Evolutionary conservation across 2,329 filamentous ascomycete genomes (phyloP).

Genomic region (Aschersonia sp.): DNA sequence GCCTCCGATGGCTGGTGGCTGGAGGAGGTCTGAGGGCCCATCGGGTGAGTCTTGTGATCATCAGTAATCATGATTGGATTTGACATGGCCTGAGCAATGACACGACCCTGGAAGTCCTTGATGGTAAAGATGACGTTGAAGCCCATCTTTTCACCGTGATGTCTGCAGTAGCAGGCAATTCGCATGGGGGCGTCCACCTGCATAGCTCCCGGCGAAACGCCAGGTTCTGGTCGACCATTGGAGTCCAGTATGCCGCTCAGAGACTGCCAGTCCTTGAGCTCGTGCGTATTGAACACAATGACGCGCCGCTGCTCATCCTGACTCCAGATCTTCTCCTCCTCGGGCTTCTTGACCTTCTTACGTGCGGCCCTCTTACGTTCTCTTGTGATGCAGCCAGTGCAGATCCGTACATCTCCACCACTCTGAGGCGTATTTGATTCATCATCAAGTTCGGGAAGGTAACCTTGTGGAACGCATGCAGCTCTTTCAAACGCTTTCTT

Average conservation of each 20-base stretch:
- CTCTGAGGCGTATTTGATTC: slow-evolving; percentile 64
- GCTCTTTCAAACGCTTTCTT: slow-evolving; percentile 52
- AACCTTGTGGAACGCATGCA: slow-evolving; percentile 22
- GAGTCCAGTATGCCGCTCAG: slow-evolving; percentile 34
- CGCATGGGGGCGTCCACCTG: slow-evolving; percentile 83
- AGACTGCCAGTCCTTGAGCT: slow-evolving; percentile 71
- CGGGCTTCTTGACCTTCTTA: slow-evolving; percentile 85
- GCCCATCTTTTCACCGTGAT: slow-evolving; percentile 84
- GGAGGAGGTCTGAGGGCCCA: slow-evolving; percentile 10
- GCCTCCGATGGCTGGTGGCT: slow-evolving; percentile 14
- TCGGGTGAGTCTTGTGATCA: slow-evolving; percentile 75
- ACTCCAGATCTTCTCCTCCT: slow-evolving; percentile 81
- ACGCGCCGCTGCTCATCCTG: slow-evolving; percentile 67
- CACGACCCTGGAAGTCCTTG: slow-evolving; percentile 61
- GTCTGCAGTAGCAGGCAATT: slow-evolving; percentile 92
- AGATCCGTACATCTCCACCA: slow-evolving; percentile 89
- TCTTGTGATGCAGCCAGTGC: slow-evolving; percentile 75
- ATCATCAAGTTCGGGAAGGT: slow-evolving; percentile 27
- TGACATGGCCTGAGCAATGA: slow-evolving; percentile 74
- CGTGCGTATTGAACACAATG: slow-evolving; percentile 81
- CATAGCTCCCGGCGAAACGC: slow-evolving; percentile 44
- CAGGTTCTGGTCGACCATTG: slow-evolving; percentile 28
- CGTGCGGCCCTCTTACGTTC: slow-evolving; percentile 82
- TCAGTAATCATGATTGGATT: slow-evolving; percentile 93
- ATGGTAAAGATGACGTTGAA: slow-evolving; percentile 92